phyloP scores from a whole-genome alignment of 2,329 filamentous ascomycete genomes.

The Fusarium sp. region DNA sequence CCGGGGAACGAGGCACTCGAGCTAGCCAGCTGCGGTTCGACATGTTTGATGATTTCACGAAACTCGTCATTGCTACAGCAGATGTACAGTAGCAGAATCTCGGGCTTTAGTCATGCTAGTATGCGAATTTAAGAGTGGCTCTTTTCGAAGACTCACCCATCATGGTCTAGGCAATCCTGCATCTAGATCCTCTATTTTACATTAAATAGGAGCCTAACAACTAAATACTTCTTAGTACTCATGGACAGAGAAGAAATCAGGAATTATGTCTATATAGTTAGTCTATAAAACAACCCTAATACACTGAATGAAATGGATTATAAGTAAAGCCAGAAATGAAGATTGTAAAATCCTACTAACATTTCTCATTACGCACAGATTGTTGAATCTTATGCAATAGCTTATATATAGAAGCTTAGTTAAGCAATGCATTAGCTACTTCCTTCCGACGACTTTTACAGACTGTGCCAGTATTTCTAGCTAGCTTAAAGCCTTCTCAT shows the following conservation, averaged over 20 bases:
- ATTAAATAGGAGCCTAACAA: too few species aligned
- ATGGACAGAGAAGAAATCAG: too few species aligned
- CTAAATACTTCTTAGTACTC: too few species aligned
- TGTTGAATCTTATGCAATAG: not conserved
- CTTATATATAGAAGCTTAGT: not conserved
- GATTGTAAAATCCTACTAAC: not conserved
- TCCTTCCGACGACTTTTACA: fast-evolving
- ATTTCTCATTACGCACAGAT: not conserved
- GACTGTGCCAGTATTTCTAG: not conserved
- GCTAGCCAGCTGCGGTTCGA: not conserved
- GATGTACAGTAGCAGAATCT: not conserved
- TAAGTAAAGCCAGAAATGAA: not conserved
- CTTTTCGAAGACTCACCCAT: fast-evolving
- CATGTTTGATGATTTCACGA: not conserved
- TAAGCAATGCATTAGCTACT: not conserved
- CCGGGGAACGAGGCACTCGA: not conserved
- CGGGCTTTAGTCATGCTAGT: too few species aligned
- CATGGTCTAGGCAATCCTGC: too few species aligned
- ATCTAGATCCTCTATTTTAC: too few species aligned
- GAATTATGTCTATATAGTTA: too few species aligned
- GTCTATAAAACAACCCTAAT: too few species aligned
- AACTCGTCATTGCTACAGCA: not conserved
- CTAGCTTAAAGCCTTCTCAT: not conserved
- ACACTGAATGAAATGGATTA: too few species aligned
- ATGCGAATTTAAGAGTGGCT: not conserved